Percentiles rank a stretch among this genome's conserved stretches.
Conservation (phyloP, 1,284 basidiomycete genomes). For the Cystobasidiaceae sp. region DNA sequence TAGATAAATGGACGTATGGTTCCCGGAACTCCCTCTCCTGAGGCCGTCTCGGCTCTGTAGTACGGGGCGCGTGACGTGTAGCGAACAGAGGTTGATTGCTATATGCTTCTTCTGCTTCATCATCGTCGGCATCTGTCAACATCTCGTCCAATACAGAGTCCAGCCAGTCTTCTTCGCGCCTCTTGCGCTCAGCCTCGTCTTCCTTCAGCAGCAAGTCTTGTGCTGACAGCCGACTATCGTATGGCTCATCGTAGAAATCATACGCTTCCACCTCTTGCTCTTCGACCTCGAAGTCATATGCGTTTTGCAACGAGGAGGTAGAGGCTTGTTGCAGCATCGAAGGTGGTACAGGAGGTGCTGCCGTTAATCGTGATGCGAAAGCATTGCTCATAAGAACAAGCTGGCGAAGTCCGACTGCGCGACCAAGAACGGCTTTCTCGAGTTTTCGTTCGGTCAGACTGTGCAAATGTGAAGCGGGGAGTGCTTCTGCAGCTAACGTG, state of each 20-base stretch:
- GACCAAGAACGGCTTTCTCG: conserved; percentile 21
- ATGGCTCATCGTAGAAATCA: neutral
- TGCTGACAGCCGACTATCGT: too few relatives aligned
- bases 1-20: conserved; percentile 23
- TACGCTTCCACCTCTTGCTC: neutral
- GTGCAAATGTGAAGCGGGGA: neutral
- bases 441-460: conserved; percentile 27
- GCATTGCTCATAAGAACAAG: conserved; percentile 32
- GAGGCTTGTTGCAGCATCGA: neutral
- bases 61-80: too few relatives aligned
- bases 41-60: neutral
- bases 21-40: conserved; percentile 12
- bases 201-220: too few relatives aligned
- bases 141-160: conserved; percentile 31
- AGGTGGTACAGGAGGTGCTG: neutral
- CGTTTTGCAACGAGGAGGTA: neutral
- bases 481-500: neutral
- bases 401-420: conserved; percentile 24
- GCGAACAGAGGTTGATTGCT: neutral
- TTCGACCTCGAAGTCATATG: neutral
- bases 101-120: conserved; percentile 23
- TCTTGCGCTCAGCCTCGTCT: conserved; percentile 28
- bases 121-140: conserved; percentile 26
- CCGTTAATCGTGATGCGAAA: neutral
- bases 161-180: conserved; percentile 31